Evolutionary conservation across 495 filamentous ascomycete genomes (phyloP).

Genomic region (Hypoxylon fragiforme): DNA sequence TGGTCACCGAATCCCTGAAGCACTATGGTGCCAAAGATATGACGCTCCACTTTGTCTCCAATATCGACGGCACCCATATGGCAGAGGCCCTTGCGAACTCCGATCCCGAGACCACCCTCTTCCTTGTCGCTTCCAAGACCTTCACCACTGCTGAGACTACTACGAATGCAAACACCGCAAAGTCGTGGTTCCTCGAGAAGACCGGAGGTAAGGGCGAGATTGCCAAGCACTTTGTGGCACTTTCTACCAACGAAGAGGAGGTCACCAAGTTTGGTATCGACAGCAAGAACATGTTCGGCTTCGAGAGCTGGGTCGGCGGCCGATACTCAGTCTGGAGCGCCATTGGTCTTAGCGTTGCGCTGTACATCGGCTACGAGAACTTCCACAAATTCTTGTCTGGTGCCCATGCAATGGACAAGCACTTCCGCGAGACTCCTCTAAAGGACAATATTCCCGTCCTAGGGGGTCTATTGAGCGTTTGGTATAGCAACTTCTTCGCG

Average conservation of each 20-base stretch:
- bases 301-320: conserved; percentile 97
- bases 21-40: conserved; percentile 82
- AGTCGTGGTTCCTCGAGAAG: conserved; percentile 91
- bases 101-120: conserved; percentile 94
- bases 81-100: conserved; percentile 88
- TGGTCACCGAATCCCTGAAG: conserved; percentile 97
- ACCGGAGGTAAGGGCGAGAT: conserved; percentile 77
- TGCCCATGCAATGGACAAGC: conserved; percentile 97
- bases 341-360: conserved; percentile 89
- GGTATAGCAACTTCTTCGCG: conserved; percentile 98
- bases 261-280: conserved; percentile 99
- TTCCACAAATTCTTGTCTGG: conserved; percentile 96
- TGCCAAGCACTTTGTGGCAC: conserved; percentile 97
- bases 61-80: conserved; percentile 98
- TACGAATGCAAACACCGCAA: conserved; percentile 95
- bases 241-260: conserved; percentile 93
- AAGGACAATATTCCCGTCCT: conserved; percentile 94
- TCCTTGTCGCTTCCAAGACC: conserved; percentile 97
- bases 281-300: conserved; percentile 98
- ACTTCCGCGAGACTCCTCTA: conserved; percentile 88
- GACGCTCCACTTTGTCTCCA: conserved; percentile 96
- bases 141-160: conserved; percentile 98
- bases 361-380: conserved; percentile 96
- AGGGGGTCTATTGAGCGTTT: conserved; percentile 91
- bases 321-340: conserved; percentile 98